Conservation (phyloP, 352 stramenopile species). For the Thraustochytrium striatum region DNA sequence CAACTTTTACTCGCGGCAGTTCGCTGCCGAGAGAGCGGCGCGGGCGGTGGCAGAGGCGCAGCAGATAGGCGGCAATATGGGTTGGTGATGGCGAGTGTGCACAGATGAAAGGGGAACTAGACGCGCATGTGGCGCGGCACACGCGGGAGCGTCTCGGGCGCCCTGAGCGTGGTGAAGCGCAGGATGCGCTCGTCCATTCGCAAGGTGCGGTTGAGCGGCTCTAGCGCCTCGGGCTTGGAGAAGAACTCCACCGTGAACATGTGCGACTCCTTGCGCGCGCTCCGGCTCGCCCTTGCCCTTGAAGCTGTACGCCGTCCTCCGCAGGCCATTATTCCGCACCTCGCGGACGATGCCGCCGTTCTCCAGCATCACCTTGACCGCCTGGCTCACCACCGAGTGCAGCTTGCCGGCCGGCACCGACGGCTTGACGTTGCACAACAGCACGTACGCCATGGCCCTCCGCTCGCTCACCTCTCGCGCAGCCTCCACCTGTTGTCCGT, state of each 20-base stretch:
- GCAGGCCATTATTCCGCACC: slow-evolving; percentile 26
- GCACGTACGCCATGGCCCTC: slow-evolving; percentile 38
- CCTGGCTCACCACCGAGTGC: not conserved
- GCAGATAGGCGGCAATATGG: no score
- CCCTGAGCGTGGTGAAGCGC: not conserved
- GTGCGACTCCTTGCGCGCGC: not conserved
- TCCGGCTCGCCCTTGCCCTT: slow-evolving; percentile 3
- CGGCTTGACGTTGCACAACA: slow-evolving; percentile 32
- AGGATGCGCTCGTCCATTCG: slow-evolving; percentile 13
- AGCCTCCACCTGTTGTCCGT: no score
- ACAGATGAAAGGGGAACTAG: no score
- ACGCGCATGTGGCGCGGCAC: not conserved
- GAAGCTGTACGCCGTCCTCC: slow-evolving; percentile 31
- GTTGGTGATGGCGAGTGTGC: no score
- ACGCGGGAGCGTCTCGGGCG: slow-evolving; percentile 6
- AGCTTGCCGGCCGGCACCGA: not conserved
- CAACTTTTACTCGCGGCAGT: slow-evolving; percentile 40
- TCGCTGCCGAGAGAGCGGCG: not conserved
- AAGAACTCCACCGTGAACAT: slow-evolving; percentile 44
- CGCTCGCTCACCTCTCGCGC: no score
- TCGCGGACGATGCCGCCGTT: slow-evolving; percentile 38
- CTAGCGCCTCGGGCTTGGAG: not conserved
- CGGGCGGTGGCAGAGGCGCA: no score
- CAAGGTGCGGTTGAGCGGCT: not conserved
- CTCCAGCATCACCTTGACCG: slow-evolving; percentile 31